Conservation (phyloP, 2,329 filamentous ascomycete genomes). For the Rhynchosporium agropyri region DNA sequence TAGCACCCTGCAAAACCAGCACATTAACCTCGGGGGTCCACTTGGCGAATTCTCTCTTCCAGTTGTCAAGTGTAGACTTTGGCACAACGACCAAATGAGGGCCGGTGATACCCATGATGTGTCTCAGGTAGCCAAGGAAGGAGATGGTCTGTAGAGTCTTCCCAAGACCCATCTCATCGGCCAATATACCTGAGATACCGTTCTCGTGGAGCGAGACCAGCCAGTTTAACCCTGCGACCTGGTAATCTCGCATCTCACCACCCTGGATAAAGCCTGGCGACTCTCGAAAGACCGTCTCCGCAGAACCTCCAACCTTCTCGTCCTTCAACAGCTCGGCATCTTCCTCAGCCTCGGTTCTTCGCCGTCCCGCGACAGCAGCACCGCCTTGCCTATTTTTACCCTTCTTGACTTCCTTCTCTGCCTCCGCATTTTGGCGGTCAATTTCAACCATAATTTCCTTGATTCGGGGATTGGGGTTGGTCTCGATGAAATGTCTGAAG, state of each 20-base stretch:
- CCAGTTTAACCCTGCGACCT: constrained; percentile 95
- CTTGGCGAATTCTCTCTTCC: constrained; percentile 89
- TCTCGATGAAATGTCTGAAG: constrained; percentile 98
- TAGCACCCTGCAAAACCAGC: constrained; percentile 88
- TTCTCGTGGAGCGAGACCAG: constrained; percentile 97
- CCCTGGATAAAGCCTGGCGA: constrained; percentile 86
- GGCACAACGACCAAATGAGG: constrained; percentile 91
- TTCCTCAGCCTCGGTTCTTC: constrained; percentile 95
- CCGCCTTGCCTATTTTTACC: constrained; percentile 80
- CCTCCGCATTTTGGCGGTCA: constrained; percentile 85
- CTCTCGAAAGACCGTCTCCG: constrained; percentile 89
- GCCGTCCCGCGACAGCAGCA: constrained; percentile 73
- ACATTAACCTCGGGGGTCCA: constrained; percentile 98
- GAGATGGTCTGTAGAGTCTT: constrained; percentile 98
- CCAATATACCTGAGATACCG: constrained; percentile 95
- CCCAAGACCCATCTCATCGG: constrained; percentile 97
- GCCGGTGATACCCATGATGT: constrained; percentile 84
- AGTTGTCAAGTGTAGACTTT: constrained; percentile 97
- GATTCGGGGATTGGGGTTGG: constrained; percentile 92
- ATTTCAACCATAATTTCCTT: constrained; percentile 93
- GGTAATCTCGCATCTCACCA: constrained; percentile 92
- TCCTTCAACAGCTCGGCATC: constrained; percentile 87
- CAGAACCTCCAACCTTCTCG: constrained; percentile 83
- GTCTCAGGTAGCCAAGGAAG: constrained; percentile 91
- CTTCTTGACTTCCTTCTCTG: constrained; percentile 67